Evolutionary conservation across 495 filamentous ascomycete species (phyloP).

Genomic region (Penicillium mononematosum): DNA sequence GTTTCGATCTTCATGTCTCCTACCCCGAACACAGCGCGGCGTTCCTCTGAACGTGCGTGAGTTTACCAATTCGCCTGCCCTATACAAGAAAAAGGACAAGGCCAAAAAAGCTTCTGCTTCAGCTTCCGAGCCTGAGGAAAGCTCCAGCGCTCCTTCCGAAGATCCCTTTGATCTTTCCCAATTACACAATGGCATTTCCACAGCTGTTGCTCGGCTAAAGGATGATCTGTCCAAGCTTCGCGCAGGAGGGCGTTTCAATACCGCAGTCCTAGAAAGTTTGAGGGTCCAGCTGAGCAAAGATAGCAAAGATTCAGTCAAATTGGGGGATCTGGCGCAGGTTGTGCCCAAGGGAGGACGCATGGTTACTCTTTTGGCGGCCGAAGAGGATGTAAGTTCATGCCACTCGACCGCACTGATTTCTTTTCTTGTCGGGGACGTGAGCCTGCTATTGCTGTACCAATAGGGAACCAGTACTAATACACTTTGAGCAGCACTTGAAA

Average conservation of each 20-base stretch:
- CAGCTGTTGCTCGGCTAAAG: slow-evolving; percentile 54
- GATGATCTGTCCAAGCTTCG: slow-evolving; percentile 66
- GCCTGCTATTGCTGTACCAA: background rate
- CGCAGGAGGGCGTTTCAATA: slow-evolving; percentile 66
- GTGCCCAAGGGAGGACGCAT: slow-evolving; percentile 68
- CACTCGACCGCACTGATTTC: background rate
- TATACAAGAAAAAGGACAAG: slow-evolving; percentile 45
- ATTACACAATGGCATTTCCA: slow-evolving; percentile 58
- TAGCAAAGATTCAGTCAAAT: slow-evolving; percentile 44
- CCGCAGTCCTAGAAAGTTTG: slow-evolving; percentile 62
- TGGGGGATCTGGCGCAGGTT: slow-evolving; percentile 75
- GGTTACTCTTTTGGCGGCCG: slow-evolving; percentile 63
- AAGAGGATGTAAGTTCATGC: slow-evolving; percentile 53
- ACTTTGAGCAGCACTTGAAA: slow-evolving; percentile 58
- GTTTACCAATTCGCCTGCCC: slow-evolving; percentile 29
- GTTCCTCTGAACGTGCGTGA: slow-evolving; percentile 6
- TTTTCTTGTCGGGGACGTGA: background rate
- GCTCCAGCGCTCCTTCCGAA: slow-evolving; percentile 25
- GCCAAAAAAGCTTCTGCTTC: slow-evolving; percentile 22
- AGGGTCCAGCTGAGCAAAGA: slow-evolving; percentile 59
- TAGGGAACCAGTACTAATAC: background rate
- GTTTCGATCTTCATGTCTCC: background rate
- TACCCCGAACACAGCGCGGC: background rate
- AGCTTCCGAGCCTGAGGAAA: slow-evolving; percentile 16
- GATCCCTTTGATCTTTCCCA: slow-evolving; percentile 69